Conservation (phyloP, 306 rosid species). For the Sophora flavescens region DNA sequence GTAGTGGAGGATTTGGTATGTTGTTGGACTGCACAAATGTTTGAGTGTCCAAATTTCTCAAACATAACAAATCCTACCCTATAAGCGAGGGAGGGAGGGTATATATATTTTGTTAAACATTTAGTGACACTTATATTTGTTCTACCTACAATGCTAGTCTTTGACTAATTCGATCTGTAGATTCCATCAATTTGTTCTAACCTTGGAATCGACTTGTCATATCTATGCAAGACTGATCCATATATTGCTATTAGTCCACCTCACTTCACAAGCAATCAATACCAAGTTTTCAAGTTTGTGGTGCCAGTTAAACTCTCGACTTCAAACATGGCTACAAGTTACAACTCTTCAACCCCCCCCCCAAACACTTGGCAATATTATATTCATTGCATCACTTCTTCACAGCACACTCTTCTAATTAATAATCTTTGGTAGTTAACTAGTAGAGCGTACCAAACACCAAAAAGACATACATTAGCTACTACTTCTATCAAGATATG, state of each 20-base stretch:
- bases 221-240: not conserved
- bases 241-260: not conserved
- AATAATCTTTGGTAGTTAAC: not conserved
- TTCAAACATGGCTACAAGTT: conserved; percentile 51
- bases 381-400: not conserved
- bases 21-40: no score
- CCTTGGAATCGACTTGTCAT: not conserved
- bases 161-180: no score
- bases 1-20: no score
- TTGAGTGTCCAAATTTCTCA: no score
- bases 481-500: conserved; percentile 34
- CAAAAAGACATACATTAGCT: not conserved
- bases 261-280: conserved; percentile 48
- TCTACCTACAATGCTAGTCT: no score
- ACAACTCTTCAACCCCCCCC: not conserved
- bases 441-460: no score
- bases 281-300: conserved; percentile 41
- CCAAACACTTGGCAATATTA: not conserved
- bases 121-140: no score
- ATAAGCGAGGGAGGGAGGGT: no score
- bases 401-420: not conserved
- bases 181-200: no score
- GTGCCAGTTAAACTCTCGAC: conserved; percentile 41
- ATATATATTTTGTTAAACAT: no score
- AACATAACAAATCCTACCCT: no score